Conservation (phyloP, 2,329 filamentous ascomycete genomes). For the Pseudogymnoascus destructans region DNA sequence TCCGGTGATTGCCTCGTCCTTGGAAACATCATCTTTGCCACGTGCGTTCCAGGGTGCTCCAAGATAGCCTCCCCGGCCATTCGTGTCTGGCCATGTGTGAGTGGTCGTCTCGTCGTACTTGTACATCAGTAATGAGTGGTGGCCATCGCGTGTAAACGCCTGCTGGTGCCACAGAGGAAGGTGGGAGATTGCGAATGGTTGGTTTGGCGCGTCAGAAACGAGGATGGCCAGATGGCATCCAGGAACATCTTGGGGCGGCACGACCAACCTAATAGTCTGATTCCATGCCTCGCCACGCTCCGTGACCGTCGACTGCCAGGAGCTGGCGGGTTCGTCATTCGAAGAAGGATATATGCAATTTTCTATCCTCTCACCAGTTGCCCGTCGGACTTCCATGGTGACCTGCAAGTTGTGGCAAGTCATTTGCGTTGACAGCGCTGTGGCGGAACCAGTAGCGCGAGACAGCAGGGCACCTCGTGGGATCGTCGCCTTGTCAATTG, state of each 20-base stretch:
- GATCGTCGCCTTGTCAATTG: conserved; percentile 65
- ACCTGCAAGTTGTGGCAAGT: conserved; percentile 69
- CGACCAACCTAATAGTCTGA: conserved; percentile 69
- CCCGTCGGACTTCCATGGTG: conserved; percentile 73
- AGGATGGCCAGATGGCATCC: conserved; percentile 81
- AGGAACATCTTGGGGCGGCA: conserved; percentile 67
- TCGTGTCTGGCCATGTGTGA: conserved; percentile 43
- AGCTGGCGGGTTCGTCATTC: conserved; percentile 64
- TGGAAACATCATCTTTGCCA: conserved; percentile 51
- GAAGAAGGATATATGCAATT: conserved; percentile 79
- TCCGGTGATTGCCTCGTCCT: conserved; percentile 61
- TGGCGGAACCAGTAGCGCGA: conserved; percentile 58
- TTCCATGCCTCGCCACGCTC: conserved; percentile 76
- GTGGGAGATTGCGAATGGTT: conserved; percentile 83
- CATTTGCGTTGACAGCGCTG: conserved; percentile 48
- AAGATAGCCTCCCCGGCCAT: conserved; percentile 76
- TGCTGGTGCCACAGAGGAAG: conserved; percentile 88
- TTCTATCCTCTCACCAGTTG: conserved; percentile 69
- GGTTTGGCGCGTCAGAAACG: conserved; percentile 70
- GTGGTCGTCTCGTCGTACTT: conserved; percentile 85
- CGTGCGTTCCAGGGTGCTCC: conserved; percentile 66
- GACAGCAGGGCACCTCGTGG: conserved; percentile 61
- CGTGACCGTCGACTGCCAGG: conserved; percentile 75
- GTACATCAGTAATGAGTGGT: conserved; percentile 71
- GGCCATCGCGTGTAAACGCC: conserved; percentile 77